A percentile compares a stretch with the other conserved stretches of the same genome.
Conservation (phyloP, 179 eudicot genomes). For the Drosera spatulata region DNA sequence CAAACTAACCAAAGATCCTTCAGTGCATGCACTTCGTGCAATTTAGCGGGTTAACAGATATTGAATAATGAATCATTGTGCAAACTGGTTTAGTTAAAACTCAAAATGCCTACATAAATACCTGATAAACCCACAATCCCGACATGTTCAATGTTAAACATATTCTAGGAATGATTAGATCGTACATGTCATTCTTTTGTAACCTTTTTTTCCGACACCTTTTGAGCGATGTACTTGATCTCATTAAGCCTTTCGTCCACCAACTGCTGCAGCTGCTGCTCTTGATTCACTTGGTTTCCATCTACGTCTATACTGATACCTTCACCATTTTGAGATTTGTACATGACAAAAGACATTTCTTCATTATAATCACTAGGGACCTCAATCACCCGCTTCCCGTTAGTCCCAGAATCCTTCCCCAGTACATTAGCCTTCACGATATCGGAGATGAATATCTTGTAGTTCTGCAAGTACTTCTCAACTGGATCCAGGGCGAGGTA, state of each 20-base stretch:
- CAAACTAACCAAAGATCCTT: too few species aligned
- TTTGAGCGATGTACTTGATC: constrained; percentile 45
- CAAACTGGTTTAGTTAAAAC: too few species aligned
- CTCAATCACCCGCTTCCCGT: constrained; percentile 53
- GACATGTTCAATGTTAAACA: too few species aligned
- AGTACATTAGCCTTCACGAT: constrained; percentile 57
- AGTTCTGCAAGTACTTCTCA: constrained; percentile 65
- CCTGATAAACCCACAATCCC: too few species aligned
- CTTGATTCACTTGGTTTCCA: constrained; percentile 41
- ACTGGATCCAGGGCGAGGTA: constrained; percentile 57
- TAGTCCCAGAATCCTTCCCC: constrained; percentile 57
- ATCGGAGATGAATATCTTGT: constrained; percentile 39
- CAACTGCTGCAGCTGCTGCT: constrained; percentile 57
- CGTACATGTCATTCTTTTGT: too few species aligned
- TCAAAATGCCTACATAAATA: too few species aligned
- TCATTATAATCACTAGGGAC: constrained; percentile 51
- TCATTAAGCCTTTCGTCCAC: constrained; percentile 64
- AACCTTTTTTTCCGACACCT: constrained; percentile 18
- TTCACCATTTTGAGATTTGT: constrained; percentile 38
- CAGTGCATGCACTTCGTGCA: too few species aligned
- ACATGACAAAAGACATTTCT: constrained; percentile 79
- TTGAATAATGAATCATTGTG: too few species aligned
- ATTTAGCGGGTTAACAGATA: too few species aligned
- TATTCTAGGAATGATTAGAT: too few species aligned
- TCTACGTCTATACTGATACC: constrained; percentile 27